phyloP scores from a whole-genome alignment of 148 eudicot species.

The Silene uniflora region DNA sequence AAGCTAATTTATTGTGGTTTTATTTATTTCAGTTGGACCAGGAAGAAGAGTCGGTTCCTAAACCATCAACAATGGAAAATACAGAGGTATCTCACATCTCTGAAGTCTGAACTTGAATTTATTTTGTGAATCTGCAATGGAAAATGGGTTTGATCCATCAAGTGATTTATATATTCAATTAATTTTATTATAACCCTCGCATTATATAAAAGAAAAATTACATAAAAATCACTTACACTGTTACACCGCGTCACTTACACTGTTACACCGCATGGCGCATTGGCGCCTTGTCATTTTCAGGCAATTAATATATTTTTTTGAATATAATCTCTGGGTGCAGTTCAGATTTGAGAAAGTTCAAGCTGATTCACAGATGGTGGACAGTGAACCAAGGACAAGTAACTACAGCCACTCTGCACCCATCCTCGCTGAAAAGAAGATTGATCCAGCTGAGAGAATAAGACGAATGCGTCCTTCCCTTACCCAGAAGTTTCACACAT shows the following conservation, averaged over 20 bases:
- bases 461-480: conserved; percentile 44
- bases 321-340: conserved; percentile 35
- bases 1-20: not conserved
- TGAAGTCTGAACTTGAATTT: not conserved
- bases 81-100: conserved; percentile 38
- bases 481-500: conserved; percentile 53
- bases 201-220: not conserved
- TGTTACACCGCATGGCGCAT: not conserved
- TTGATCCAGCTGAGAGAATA: conserved; percentile 53
- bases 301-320: not conserved
- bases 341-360: conserved; percentile 41
- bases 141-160: not conserved
- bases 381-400: conserved; percentile 42
- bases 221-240: not conserved
- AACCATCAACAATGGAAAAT: conserved; percentile 40
- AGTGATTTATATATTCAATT: no score
- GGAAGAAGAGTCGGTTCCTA: conserved; percentile 43
- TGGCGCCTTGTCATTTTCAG: not conserved
- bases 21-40: conserved; percentile 62
- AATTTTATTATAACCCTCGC: not conserved
- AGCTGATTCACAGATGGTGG: conserved; percentile 40
- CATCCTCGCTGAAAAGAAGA: conserved; percentile 57
- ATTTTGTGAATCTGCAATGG: not conserved
- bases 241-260: not conserved
- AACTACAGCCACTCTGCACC: conserved; percentile 85